Conservation (phyloP, 495 filamentous ascomycete species). For the Penicillium ucsense region DNA sequence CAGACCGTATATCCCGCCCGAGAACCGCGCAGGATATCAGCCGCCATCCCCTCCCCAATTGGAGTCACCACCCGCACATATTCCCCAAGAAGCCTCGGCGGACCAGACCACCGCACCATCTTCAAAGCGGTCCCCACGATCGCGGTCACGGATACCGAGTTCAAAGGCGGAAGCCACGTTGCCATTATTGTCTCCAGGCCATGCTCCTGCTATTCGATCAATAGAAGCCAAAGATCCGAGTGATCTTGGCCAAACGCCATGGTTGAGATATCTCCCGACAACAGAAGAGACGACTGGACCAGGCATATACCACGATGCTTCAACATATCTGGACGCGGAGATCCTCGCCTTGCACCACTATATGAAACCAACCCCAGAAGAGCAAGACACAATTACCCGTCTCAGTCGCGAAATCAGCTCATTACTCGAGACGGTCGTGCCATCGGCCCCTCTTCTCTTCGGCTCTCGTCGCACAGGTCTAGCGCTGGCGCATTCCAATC, state of each 20-base stretch:
- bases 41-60: slow-evolving; percentile 1
- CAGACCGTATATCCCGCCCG: slow-evolving; percentile 13
- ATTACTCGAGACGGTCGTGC: slow-evolving; percentile 11
- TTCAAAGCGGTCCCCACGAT: no score
- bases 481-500: slow-evolving; percentile 38
- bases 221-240: background rate
- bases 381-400: slow-evolving; percentile 19
- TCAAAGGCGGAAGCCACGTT: background rate
- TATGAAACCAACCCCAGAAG: slow-evolving; percentile 25
- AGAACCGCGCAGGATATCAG: slow-evolving; percentile 13
- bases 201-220: slow-evolving; percentile 8
- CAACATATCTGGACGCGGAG: slow-evolving; percentile 31
- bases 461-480: slow-evolving; percentile 49
- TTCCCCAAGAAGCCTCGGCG: background rate
- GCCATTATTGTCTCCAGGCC: no score
- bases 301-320: slow-evolving; percentile 5
- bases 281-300: background rate
- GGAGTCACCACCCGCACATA: background rate
- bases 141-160: background rate
- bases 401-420: slow-evolving; percentile 18
- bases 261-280: slow-evolving; percentile 15
- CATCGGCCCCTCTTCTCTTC: slow-evolving; percentile 29
- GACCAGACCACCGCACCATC: background rate
- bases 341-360: slow-evolving; percentile 37
- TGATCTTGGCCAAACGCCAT: slow-evolving; percentile 18